Evolutionary conservation across 139 green algal genomes (phyloP).

Genomic region (Ettlia oleoabundans): DNA sequence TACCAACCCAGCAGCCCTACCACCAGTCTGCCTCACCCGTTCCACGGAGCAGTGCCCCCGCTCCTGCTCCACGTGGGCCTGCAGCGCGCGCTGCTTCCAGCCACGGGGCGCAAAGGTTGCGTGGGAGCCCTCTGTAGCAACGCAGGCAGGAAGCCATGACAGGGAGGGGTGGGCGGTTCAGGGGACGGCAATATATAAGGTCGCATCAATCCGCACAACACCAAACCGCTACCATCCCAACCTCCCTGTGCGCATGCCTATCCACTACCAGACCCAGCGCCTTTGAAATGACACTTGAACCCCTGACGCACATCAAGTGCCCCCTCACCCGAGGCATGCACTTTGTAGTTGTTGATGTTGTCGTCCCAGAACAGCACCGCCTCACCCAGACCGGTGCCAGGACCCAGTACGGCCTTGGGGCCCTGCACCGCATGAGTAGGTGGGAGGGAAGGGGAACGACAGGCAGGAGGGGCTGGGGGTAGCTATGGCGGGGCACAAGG

Average conservation of each 20-base stretch:
- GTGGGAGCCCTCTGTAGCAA: slow-evolving; percentile 83
- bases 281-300: no score
- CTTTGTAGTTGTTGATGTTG: slow-evolving; percentile 41
- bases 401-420: slow-evolving; percentile 87
- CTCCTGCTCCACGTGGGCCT: slow-evolving; percentile 67
- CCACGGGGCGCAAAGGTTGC: slow-evolving; percentile 86
- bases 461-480: not conserved
- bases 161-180: not conserved
- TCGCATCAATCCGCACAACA: no score
- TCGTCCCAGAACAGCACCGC: slow-evolving; percentile 90
- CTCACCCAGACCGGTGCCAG: slow-evolving; percentile 91
- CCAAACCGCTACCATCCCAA: no score
- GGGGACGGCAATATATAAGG: no score
- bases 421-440: slow-evolving; percentile 44
- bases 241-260: no score
- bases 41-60: slow-evolving; percentile 80
- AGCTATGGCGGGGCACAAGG: not conserved
- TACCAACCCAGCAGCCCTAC: not conserved
- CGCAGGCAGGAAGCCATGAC: slow-evolving; percentile 19
- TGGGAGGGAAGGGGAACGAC: not conserved
- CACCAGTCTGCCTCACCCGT: slow-evolving; percentile 21
- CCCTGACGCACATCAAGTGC: no score
- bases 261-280: no score
- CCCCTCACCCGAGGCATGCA: slow-evolving; percentile 18
- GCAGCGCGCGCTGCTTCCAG: slow-evolving; percentile 85